A percentile compares a stretch with the other conserved stretches of the same genome.
These are phyloP conservation scores for Penicillium simplicissimum DNA, from an alignment of 495 filamentous ascomycete genomes.

Conservation along the genomic window DNA sequence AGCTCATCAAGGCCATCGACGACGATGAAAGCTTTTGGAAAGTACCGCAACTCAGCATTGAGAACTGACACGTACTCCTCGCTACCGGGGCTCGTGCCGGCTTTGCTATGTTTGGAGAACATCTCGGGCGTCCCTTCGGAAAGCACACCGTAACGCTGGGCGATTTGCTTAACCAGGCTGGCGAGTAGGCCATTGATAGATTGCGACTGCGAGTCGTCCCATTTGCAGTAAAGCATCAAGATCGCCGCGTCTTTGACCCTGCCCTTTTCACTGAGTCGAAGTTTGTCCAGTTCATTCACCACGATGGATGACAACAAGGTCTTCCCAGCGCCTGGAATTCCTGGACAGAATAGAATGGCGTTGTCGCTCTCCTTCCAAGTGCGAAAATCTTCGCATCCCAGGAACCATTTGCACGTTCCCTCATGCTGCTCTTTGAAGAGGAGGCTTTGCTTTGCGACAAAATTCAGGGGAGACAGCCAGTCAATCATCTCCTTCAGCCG, in stretches of 20 bases:
- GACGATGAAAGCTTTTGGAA: slow-evolving; percentile 11
- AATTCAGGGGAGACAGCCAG: slow-evolving; percentile 8
- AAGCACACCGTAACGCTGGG: slow-evolving; percentile 3
- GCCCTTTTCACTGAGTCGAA: slow-evolving; percentile 7
- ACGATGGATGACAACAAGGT: slow-evolving; percentile 8
- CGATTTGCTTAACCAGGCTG: slow-evolving; percentile 8
- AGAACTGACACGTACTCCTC: slow-evolving; percentile 2
- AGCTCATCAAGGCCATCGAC: slow-evolving; percentile 17
- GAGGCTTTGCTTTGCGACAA: slow-evolving; percentile 6
- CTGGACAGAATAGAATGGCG: slow-evolving; percentile 7
- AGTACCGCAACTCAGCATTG: not conserved
- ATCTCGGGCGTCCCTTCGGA: slow-evolving; percentile 2
- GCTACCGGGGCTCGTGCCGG: not conserved
- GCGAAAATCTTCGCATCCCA: slow-evolving; percentile 3
- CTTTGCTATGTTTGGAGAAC: slow-evolving; percentile 9
- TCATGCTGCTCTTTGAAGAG: slow-evolving; percentile 10
- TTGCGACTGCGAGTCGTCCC: slow-evolving; percentile 10
- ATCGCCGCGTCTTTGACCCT: slow-evolving; percentile 5
- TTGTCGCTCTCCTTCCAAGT: slow-evolving; percentile 5
- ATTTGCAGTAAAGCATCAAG: slow-evolving; percentile 7
- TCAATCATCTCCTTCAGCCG: slow-evolving; percentile 10
- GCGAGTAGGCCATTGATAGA: slow-evolving; percentile 3
- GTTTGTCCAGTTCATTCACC: slow-evolving; percentile 9
- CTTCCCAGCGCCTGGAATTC: slow-evolving; percentile 5
- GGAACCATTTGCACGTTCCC: slow-evolving; percentile 10